Evolutionary conservation across 78 protist species (phyloP).

Genomic region (Pelomyxa schiedti): DNA sequence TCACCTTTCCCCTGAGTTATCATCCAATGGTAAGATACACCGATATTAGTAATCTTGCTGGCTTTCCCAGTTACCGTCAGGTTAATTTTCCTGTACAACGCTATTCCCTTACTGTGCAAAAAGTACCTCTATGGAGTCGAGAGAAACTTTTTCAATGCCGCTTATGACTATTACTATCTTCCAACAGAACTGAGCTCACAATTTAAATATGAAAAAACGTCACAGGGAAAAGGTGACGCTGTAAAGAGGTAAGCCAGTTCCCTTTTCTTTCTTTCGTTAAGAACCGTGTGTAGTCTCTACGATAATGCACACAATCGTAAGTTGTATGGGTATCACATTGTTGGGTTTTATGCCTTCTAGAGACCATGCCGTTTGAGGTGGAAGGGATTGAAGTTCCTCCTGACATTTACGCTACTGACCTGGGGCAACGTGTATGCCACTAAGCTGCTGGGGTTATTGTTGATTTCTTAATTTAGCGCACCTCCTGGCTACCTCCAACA

Average conservation of each 20-base stretch:
- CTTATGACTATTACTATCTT: constrained; percentile 17
- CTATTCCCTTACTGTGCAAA: neutral
- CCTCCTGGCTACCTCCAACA: neutral
- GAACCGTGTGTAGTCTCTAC: constrained; percentile 41
- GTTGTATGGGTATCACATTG: neutral
- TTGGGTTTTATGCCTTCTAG: neutral
- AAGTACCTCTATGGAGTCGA: constrained; percentile 45
- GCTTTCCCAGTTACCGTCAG: constrained; percentile 4
- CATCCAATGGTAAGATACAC: constrained; percentile 13
- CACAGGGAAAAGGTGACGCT: constrained; percentile 29
- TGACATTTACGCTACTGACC: no score
- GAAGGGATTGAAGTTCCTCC: constrained; percentile 5
- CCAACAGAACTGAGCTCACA: neutral
- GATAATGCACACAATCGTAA: constrained; percentile 36
- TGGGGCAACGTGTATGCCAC: no score
- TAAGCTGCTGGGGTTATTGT: no score
- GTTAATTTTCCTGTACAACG: neutral
- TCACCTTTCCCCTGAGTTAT: constrained; percentile 34
- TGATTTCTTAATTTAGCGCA: no score
- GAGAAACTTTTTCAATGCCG: constrained; percentile 8
- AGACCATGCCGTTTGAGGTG: constrained; percentile 1
- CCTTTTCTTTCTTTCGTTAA: no score
- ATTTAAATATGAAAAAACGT: constrained; percentile 13
- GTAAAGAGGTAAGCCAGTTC: no score
- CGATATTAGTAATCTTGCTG: constrained; percentile 17